Base-by-base conservation (phyloP, 306 rosid species). In the Vigna hirtella region DNA sequence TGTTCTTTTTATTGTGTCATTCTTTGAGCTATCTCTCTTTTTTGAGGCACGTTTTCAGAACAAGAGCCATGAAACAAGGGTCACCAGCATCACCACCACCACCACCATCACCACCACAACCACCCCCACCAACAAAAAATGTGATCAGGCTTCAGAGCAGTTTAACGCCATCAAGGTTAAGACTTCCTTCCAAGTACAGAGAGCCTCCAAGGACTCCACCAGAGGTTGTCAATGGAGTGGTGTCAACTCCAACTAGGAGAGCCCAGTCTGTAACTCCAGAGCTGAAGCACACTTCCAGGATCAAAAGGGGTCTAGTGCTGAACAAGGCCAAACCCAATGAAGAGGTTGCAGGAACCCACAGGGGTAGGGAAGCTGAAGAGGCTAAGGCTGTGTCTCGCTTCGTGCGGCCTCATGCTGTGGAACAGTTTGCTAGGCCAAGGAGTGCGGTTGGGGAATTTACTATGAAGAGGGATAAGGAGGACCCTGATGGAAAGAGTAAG, bases 311-410 rank as follows among this genome's bases (percentile, higher is more conserved):
- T 76, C 70, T 85, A 66, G 22, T 74, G 71, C 45, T 64, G 74
- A 86, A 55, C 84, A 85, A 85, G 81, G 83, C 90, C 18, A 87
- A 90, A 65, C 81, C 91, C 63, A 83, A 80, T 63, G 94, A 91
- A 38, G 79, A 79, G 36, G 83, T 55, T 17, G 9, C 68, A 48
- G 87, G 83, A 61, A 64, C 73, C 68, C 92, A 82, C 68, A 87
- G 81, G 84, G 82, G 80, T 43, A 84, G 72, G 81, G 90, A 87
- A 66, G 61, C 22, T 49, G 90, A 87, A 22, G 86, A 83, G 79
- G 43, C 73, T 48, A 86, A 76, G 74, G 77, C 71, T 56, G 81
- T 56, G 13, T 48, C 76, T 1, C 64, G 63, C 10, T 52, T 51
- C 12, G 49, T 51, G 63, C 17, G 49, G 20, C 62, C 49, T 2